Base-by-base conservation (phyloP, 2,329 filamentous ascomycete species). In the Rosellinia necatrix region DNA sequence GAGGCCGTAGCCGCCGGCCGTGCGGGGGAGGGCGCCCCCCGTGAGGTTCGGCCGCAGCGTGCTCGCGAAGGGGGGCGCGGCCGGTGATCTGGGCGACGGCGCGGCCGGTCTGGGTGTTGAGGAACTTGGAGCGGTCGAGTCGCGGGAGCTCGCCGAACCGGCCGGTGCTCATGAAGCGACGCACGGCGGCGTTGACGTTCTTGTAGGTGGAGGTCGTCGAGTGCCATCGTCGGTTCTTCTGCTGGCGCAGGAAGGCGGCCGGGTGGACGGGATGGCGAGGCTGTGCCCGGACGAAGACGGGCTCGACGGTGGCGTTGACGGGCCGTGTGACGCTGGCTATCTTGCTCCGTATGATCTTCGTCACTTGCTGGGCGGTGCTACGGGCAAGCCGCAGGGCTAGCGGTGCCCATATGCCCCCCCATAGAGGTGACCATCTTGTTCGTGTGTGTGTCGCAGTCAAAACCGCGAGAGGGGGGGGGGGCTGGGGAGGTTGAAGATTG, bases 41-140 rank as follows among this genome's bases (percentile, higher is more conserved):
- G 92, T 97, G 62, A 97, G 77, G 70, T 96, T 97, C 2, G 94
- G 94, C 30, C 94, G 89, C 30, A 99, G 84, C 1, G 92, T 88
- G 47, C 87, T 91, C 3, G 92, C 89, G 72, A 97, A 97, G 0
- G 93, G 93, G n/a, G 25, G 92, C 87, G 47, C 90, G 86, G 24
- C 86, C 86, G 13, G 90, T 86, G 56, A 89, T 82, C 59, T 86
- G 83, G 27, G 78, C 80, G 53, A 85, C 74, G 38, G 76, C 77
- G 38, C 77, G 78, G 13, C 80, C 77, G 12, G 76, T 81, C 58
- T 73, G 76, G 15, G 81, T 81, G 21, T 72, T 71, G 7, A 81
- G 75, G 60, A 81, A 76, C 64, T 77, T 78, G 60, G 74, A 74
- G 59, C 80, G 78, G 69, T 80, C 77, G 67, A 79, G 68, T 29